These are phyloP conservation scores for Blastomyces silverae DNA, from an alignment of 2,329 filamentous ascomycete genomes.

Conservation along the genomic window DNA sequence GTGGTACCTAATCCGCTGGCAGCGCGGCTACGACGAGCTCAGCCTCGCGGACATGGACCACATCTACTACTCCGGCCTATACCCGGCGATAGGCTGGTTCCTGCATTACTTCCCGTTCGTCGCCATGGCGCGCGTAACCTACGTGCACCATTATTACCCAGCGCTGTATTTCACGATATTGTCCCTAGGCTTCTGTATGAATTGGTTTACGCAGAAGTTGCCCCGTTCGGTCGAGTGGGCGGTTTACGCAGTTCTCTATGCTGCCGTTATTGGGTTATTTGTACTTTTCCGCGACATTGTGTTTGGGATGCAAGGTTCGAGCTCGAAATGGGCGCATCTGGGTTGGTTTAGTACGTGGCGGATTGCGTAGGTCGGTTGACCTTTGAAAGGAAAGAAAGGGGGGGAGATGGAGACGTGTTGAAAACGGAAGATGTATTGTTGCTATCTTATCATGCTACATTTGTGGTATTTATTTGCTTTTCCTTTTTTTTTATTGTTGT, in stretches of 20 bases:
- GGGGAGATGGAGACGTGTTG: neutral
- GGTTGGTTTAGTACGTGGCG: slow-evolving; percentile 90
- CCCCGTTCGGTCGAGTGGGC: slow-evolving; percentile 57
- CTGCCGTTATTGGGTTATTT: slow-evolving; percentile 70
- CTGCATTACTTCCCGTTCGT: slow-evolving; percentile 94
- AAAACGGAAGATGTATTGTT: neutral
- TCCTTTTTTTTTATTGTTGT: neutral
- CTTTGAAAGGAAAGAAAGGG: neutral
- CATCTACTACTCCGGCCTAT: slow-evolving; percentile 87
- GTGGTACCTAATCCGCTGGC: slow-evolving; percentile 92
- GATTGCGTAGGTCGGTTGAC: slow-evolving; percentile 56
- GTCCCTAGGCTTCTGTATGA: slow-evolving; percentile 75
- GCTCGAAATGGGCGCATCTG: slow-evolving; percentile 79
- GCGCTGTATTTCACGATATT: slow-evolving; percentile 97
- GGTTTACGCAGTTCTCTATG: slow-evolving; percentile 70
- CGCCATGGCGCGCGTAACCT: slow-evolving; percentile 96
- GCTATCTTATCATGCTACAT: neutral
- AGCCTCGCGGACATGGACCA: slow-evolving; percentile 75
- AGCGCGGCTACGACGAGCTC: slow-evolving; percentile 84
- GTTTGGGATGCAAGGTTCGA: slow-evolving; percentile 87
- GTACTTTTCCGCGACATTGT: slow-evolving; percentile 86
- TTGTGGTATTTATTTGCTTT: neutral
- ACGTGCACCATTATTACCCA: slow-evolving; percentile 98
- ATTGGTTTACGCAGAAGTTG: slow-evolving; percentile 70
- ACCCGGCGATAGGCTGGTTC: slow-evolving; percentile 89